phyloP scores from a whole-genome alignment of 2,329 filamentous ascomycete species.

The Berkeleyomyces rouxiae region DNA sequence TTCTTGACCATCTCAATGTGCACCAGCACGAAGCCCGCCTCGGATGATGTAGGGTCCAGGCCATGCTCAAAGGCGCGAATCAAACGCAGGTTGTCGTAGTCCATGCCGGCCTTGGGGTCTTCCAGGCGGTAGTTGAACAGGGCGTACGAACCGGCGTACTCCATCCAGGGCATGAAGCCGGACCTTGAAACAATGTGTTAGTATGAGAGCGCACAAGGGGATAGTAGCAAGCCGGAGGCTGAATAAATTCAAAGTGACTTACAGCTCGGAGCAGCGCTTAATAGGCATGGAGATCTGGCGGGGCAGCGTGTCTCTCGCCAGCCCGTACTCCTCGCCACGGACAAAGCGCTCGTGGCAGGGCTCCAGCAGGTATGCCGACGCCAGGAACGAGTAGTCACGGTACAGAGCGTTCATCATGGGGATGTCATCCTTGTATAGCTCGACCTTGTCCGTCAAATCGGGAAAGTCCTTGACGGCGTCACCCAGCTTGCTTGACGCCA shows the following conservation, averaged over 20 bases:
- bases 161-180: constrained; percentile 87
- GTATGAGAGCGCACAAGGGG: background rate
- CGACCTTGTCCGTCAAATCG: constrained; percentile 56
- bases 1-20: constrained; percentile 92
- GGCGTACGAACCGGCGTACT: constrained; percentile 55
- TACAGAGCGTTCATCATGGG: constrained; percentile 74
- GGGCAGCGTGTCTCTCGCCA: constrained; percentile 59
- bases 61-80: constrained; percentile 85
- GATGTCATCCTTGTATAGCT: constrained; percentile 56
- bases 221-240: background rate
- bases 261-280: constrained; percentile 71
- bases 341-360: constrained; percentile 66
- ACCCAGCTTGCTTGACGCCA: constrained; percentile 59
- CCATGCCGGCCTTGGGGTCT: constrained; percentile 38
- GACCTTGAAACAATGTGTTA: constrained; percentile 21
- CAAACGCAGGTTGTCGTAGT: constrained; percentile 57
- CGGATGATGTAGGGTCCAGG: constrained; percentile 70
- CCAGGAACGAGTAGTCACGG: constrained; percentile 80
- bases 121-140: constrained; percentile 50
- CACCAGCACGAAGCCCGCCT: constrained; percentile 90
- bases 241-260: constrained; percentile 26
- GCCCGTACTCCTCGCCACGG: constrained; percentile 58
- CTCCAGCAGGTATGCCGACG: constrained; percentile 78
- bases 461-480: constrained; percentile 59
- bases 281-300: constrained; percentile 64